These are phyloP conservation scores for Colletotrichum filicis DNA, from an alignment of 2,329 filamentous ascomycete genomes.

Conservation along the genomic window DNA sequence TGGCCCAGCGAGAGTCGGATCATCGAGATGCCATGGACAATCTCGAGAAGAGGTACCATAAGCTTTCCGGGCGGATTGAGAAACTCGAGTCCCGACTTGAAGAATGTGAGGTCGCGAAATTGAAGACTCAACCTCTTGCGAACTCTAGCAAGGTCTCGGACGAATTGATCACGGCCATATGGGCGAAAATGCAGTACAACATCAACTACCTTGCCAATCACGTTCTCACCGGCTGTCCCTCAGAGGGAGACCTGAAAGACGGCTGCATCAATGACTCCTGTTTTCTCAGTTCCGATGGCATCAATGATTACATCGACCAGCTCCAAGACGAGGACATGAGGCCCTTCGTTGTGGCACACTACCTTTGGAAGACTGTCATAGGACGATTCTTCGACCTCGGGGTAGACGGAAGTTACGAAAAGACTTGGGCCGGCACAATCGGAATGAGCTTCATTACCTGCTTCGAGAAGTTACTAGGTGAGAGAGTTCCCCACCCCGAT, in stretches of 20 bases:
- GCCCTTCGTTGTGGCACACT: neutral
- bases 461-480: too few relatives aligned
- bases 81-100: neutral
- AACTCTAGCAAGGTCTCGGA: conserved; percentile 13
- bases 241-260: neutral
- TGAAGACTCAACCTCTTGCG: neutral
- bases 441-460: too few relatives aligned
- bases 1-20: neutral
- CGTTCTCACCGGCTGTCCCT: neutral
- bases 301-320: neutral
- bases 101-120: neutral
- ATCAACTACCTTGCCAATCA: neutral
- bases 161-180: neutral
- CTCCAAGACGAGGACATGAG: neutral
- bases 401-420: neutral
- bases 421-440: neutral
- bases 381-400: neutral
- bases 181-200: conserved; percentile 4
- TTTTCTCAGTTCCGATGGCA: too few relatives aligned
- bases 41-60: fast-evolving
- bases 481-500: too few relatives aligned
- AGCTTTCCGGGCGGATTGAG: neutral
- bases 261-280: neutral
- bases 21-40: neutral
- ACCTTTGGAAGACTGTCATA: neutral